Conservation (phyloP, 768 basidiomycete species). For the Kwoniella shandongensis region DNA sequence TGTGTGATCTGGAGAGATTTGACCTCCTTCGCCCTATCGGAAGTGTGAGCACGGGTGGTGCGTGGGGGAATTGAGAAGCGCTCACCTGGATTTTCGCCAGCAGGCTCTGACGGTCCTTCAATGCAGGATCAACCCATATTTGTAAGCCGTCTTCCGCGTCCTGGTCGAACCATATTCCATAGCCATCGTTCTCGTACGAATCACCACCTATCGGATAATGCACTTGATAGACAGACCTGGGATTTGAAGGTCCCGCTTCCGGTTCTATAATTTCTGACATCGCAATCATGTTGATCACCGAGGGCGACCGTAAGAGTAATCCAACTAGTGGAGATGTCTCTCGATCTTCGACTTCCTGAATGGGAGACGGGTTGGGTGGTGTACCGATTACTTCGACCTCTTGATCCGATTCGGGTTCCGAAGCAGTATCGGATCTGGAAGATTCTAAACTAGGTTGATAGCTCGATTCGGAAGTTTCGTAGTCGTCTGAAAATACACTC, state of each 20-base stretch:
- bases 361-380: not conserved
- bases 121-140: conserved; percentile 28
- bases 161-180: conserved; percentile 21
- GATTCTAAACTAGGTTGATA: no score
- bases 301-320: no score
- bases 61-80: not conserved
- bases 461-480: no score
- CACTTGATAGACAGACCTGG: conserved; percentile 1
- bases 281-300: not conserved
- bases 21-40: conserved; percentile 13
- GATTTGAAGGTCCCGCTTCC: conserved; percentile 8
- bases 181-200: conserved; percentile 7
- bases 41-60: not conserved
- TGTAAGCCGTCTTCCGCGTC: conserved; percentile 10
- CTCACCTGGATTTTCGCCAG: conserved; percentile 18
- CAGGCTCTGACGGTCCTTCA: conserved; percentile 4
- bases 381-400: conserved; percentile 8
- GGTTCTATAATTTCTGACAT: not conserved
- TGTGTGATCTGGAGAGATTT: conserved; percentile 14
- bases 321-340: not conserved
- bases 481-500: not conserved
- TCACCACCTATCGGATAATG: conserved; percentile 19
- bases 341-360: not conserved
- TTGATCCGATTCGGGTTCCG: no score
- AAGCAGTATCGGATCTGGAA: no score